Conservation (phyloP, 805 yeast genomes). For the Hanseniaspora meyeri region DNA sequence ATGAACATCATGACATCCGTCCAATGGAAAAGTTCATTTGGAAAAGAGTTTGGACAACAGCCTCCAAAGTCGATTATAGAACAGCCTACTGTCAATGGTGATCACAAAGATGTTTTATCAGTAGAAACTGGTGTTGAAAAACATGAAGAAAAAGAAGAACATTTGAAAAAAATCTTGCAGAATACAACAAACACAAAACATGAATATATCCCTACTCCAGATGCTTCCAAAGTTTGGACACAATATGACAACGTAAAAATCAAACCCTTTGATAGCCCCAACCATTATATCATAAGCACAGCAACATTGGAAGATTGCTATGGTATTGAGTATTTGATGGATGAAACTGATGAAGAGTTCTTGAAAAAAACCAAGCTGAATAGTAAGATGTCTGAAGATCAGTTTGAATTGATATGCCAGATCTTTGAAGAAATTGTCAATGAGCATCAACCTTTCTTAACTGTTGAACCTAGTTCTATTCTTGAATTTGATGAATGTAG, state of each 20-base stretch:
- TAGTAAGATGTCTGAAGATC: slow-evolving; percentile 54
- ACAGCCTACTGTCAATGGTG: slow-evolving; percentile 16
- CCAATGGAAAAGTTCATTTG: slow-evolving; percentile 5
- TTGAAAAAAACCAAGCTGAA: slow-evolving; percentile 34
- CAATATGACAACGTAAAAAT: slow-evolving; percentile 64
- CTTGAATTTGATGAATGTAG: slow-evolving; percentile 55
- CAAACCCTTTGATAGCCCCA: slow-evolving; percentile 58
- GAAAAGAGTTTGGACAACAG: background rate
- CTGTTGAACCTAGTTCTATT: slow-evolving; percentile 73
- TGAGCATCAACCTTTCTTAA: slow-evolving; percentile 76
- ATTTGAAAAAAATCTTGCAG: slow-evolving; percentile 72
- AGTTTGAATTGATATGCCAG: slow-evolving; percentile 69
- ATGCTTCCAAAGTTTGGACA: slow-evolving; percentile 72
- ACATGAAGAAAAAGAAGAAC: slow-evolving; percentile 93
- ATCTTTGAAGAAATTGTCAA: slow-evolving; percentile 60
- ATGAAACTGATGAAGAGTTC: slow-evolving; percentile 72
- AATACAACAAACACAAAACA: slow-evolving; percentile 25
- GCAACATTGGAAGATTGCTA: slow-evolving; percentile 93
- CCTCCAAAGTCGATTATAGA: slow-evolving; percentile 13
- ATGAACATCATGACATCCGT: slow-evolving; percentile 7
- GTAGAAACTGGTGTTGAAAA: slow-evolving; percentile 98
- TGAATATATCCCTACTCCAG: slow-evolving; percentile 86
- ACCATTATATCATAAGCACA: slow-evolving; percentile 71
- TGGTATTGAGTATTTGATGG: slow-evolving; percentile 79
- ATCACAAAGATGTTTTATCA: slow-evolving; percentile 71